These are phyloP conservation scores for Setomelanomma holmii DNA, from an alignment of 2,329 filamentous ascomycete species.

Conservation along the genomic window DNA sequence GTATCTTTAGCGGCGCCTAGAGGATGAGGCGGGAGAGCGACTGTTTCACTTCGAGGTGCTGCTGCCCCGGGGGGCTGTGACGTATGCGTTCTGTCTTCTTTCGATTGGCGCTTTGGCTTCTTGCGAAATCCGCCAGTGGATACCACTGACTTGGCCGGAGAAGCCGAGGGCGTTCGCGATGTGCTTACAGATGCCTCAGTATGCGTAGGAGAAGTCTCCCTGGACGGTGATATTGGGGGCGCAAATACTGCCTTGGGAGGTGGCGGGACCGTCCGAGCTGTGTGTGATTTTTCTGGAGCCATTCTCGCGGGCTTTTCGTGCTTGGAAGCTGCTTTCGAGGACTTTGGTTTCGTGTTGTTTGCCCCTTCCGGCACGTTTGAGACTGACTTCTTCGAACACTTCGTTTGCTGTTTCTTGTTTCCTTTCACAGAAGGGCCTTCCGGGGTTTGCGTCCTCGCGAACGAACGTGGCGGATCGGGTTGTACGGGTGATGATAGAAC, in stretches of 20 bases:
- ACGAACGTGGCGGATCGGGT: not conserved
- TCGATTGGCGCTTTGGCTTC: slow-evolving; percentile 16
- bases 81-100: not conserved
- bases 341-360: slow-evolving; percentile 7
- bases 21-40: slow-evolving; percentile 27
- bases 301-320: too few relatives aligned
- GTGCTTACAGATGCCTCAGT: slow-evolving; percentile 8
- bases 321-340: too few relatives aligned
- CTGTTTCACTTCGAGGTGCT: slow-evolving; percentile 12
- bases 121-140: slow-evolving; percentile 40
- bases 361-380: not conserved
- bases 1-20: slow-evolving; percentile 24
- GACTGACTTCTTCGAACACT: not conserved
- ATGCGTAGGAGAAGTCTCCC: slow-evolving; percentile 10
- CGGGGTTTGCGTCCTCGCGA: not conserved
- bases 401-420: not conserved
- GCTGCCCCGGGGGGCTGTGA: slow-evolving; percentile 1
- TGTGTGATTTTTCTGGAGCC: not conserved
- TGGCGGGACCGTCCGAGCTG: slow-evolving; percentile 5
- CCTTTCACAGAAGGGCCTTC: not conserved
- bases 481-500: slow-evolving; percentile 17
- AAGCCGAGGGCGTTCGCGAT: slow-evolving; percentile 17
- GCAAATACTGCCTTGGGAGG: slow-evolving; percentile 1
- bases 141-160: slow-evolving; percentile 20
- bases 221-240: slow-evolving; percentile 1